Evolutionary conservation across 768 basidiomycete genomes (phyloP).

Genomic region (Mycena alexandri): DNA sequence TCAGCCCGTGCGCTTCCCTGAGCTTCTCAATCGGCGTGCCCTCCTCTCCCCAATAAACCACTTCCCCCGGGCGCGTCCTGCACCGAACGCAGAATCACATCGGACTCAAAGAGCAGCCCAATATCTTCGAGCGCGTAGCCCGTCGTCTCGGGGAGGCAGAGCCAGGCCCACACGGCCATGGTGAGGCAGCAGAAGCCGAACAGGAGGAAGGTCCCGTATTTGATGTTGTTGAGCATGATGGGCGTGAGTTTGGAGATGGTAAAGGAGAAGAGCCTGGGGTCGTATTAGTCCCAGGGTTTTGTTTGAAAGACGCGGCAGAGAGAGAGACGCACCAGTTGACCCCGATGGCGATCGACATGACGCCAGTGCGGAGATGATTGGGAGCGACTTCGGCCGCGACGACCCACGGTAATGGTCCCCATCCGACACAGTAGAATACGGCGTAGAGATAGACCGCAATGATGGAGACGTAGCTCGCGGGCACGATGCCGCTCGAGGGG

Average conservation of each 20-base stretch:
- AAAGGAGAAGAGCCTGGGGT: slow-evolving; percentile 57
- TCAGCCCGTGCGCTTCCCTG: not conserved
- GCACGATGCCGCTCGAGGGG: slow-evolving; percentile 45
- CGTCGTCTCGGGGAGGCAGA: slow-evolving; percentile 61
- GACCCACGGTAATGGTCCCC: slow-evolving; percentile 56
- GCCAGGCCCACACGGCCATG: slow-evolving; percentile 58
- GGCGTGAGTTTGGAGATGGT: slow-evolving; percentile 59
- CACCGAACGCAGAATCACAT: slow-evolving; percentile 51
- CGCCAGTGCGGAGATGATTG: slow-evolving; percentile 57
- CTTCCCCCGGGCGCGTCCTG: slow-evolving; percentile 57
- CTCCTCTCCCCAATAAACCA: slow-evolving; percentile 48
- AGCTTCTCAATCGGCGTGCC: slow-evolving; percentile 45
- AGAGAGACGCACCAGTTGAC: slow-evolving; percentile 50
- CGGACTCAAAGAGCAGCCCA: slow-evolving; percentile 56
- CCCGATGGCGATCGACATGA: slow-evolving; percentile 54
- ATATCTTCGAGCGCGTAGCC: slow-evolving; percentile 63
- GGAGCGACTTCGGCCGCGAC: slow-evolving; percentile 59
- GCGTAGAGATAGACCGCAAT: slow-evolving; percentile 62
- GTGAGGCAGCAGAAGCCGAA: slow-evolving; percentile 57
- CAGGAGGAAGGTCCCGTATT: slow-evolving; percentile 57
- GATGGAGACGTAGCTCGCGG: slow-evolving; percentile 59
- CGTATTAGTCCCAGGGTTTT: no score
- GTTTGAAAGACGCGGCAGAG: no score
- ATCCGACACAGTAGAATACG: slow-evolving; percentile 60
- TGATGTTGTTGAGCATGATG: slow-evolving; percentile 51